Percentiles rank a stretch among this genome's conserved stretches.
These are phyloP conservation scores for Penicillium coffeae DNA, from an alignment of 495 filamentous ascomycete species.

Conservation along the genomic window DNA sequence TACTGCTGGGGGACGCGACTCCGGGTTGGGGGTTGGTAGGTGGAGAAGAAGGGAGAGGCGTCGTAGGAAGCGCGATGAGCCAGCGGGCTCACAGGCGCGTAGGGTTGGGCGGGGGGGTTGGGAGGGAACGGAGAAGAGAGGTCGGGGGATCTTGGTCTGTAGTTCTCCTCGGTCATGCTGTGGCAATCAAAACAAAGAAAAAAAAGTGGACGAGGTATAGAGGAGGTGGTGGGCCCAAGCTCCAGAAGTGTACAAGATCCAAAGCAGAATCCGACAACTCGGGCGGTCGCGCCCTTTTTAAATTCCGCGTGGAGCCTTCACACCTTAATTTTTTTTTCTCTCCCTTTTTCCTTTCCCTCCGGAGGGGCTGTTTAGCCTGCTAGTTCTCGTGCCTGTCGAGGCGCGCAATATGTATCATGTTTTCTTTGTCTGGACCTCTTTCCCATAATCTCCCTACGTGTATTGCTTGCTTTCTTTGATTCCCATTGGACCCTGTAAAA, in stretches of 20 bases:
- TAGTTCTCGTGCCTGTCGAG: too few species aligned
- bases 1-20: conserved; percentile 33
- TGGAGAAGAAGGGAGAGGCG: conserved; percentile 37
- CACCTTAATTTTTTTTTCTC: conserved; percentile 12
- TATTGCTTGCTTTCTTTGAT: conserved; percentile 2
- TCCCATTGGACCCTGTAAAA: conserved; percentile 1
- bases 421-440: conserved; percentile 4
- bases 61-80: conserved; percentile 44
- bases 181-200: neutral
- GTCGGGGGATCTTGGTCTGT: conserved; percentile 28
- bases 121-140: conserved; percentile 20
- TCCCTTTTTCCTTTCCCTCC: conserved; percentile 1
- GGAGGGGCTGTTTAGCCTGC: too few species aligned
- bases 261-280: conserved; percentile 5
- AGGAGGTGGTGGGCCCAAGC: conserved; percentile 17
- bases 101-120: conserved; percentile 33
- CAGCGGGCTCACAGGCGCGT: conserved; percentile 28
- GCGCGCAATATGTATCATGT: neutral
- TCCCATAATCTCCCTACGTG: too few species aligned
- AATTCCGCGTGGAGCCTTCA: conserved; percentile 19
- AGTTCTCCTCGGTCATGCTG: conserved; percentile 29
- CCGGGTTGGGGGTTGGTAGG: conserved; percentile 29
- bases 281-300: conserved; percentile 30
- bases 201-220: conserved; percentile 3
- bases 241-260: conserved; percentile 8